Evolutionary conservation across 2,329 filamentous ascomycete species (phyloP), one percentile per base, ranked within the genome.

Genomic region (Diaporthe aspalathi): DNA sequence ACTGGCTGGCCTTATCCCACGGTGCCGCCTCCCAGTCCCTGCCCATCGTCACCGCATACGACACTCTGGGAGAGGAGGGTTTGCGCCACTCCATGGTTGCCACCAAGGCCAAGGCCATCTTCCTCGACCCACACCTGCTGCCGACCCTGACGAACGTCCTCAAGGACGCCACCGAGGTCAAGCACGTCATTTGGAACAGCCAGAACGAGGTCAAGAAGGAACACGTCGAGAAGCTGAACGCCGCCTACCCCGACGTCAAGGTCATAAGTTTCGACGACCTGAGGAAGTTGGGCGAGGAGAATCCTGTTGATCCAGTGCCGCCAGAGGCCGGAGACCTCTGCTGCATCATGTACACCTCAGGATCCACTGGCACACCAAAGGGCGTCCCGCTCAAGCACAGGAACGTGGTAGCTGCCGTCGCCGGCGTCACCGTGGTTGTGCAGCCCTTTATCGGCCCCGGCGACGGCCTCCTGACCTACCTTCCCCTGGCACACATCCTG

Each of bases 401-500:
- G 76, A 92, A 91, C 76, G 91, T 96, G 43, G 84, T 94, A 73
- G 93, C 92, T 75, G 91, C 93, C 60, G 87, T 95, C 77, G 89
- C 93, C 69, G 94, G 94, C 81, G 92, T 95, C 68, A 91, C 92
- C 77, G 88, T 89, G 38, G 91, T 96, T 73, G 92, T 97, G 49
- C 91, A 93, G 62, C 88, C 89, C 27, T 94, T 93, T 80, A 88
- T 97, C 73, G 91, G 92, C 32, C 92, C 93, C 32, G 92, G 92
- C 20, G 94, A 97, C 79, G 88, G 89, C 63, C 86, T 97, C 60
- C 86, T 97, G 67, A 93, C 94, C 49, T 97, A 97, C 80, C 90
- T 97, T 2, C 94, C 94, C 6, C 89, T 94, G 68, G 93, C 94
- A 2, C 94, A 97, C 79, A 97, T 97, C 78, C 89, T 97, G 76